phyloP scores from a whole-genome alignment of 2,329 filamentous ascomycete genomes.

The Ambrosiella cleistominuta region DNA sequence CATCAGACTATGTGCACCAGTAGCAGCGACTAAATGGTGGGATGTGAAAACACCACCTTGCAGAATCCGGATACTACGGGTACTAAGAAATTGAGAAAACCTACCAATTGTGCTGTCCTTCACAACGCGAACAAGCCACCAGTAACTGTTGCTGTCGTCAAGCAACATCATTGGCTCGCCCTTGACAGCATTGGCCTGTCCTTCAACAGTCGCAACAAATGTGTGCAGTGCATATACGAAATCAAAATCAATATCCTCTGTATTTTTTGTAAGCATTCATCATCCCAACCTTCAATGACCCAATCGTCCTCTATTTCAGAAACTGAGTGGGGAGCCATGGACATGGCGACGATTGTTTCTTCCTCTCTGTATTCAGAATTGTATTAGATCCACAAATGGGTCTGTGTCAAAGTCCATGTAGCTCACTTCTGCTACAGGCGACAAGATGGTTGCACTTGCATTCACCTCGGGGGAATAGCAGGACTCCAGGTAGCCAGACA shows the following conservation, averaged over 20 bases:
- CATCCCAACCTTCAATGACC: constrained; percentile 55
- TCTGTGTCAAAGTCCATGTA: not conserved
- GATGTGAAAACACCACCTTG: not conserved
- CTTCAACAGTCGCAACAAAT: constrained; percentile 93
- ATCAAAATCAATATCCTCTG: constrained; percentile 99
- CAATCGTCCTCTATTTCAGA: not conserved
- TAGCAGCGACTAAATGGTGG: not conserved
- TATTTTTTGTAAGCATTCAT: constrained; percentile 69
- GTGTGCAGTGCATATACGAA: constrained; percentile 98
- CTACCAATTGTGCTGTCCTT: constrained; percentile 87
- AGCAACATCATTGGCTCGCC: constrained; percentile 97
- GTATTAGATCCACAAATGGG: not conserved
- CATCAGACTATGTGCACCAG: not conserved
- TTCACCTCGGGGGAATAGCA: not conserved
- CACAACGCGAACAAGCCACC: constrained; percentile 95
- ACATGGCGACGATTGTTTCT: not conserved
- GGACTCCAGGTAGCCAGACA: not conserved
- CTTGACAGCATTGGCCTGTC: constrained; percentile 94
- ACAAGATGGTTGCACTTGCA: constrained; percentile 9
- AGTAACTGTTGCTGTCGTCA: constrained; percentile 98
- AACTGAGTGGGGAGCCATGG: not conserved
- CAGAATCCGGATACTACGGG: not conserved
- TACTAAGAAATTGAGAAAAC: constrained; percentile 14
- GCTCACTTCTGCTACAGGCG: constrained; percentile 3
- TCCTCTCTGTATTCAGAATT: not conserved